These are phyloP conservation scores for Verbascum thapsus DNA, from an alignment of 257 asterid genomes.

Conservation along the genomic window DNA sequence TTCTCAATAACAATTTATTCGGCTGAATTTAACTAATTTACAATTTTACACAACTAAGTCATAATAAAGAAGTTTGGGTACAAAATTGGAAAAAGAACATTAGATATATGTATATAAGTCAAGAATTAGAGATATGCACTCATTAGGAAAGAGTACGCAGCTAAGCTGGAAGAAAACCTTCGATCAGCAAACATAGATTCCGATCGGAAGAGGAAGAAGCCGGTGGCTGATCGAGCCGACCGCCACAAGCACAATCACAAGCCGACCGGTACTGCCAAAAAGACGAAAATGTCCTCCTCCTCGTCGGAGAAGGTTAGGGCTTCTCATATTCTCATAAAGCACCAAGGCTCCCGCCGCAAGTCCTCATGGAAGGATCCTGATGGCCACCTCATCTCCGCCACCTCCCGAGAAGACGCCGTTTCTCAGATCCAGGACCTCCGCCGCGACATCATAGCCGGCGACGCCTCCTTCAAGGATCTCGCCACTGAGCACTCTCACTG, in stretches of 20 bases:
- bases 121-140: no score
- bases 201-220: slow-evolving; percentile 79
- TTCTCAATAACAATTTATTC: no score
- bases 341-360: slow-evolving; percentile 91
- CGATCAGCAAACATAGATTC: slow-evolving; percentile 62
- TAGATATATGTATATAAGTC: no score
- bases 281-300: slow-evolving; percentile 63
- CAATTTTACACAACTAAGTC: no score
- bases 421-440: slow-evolving; percentile 70
- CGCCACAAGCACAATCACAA: slow-evolving; percentile 40
- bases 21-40: no score
- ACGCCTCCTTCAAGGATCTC: slow-evolving; percentile 65
- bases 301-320: slow-evolving; percentile 88
- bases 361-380: slow-evolving; percentile 98
- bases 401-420: slow-evolving; percentile 77
- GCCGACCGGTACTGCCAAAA: slow-evolving; percentile 42
- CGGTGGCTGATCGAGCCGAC: slow-evolving; percentile 54
- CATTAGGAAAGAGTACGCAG: no score
- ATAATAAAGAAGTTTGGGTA: no score
- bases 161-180: neutral
- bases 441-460: slow-evolving; percentile 63
- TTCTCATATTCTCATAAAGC: slow-evolving; percentile 89
- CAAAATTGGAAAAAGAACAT: no score
- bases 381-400: slow-evolving; percentile 66
- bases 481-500: slow-evolving; percentile 80